A percentile compares a stretch with the other conserved stretches of the same genome.
Evolutionary conservation across 129 eudicot species (phyloP).

Genomic region (Lonicera japonica): DNA sequence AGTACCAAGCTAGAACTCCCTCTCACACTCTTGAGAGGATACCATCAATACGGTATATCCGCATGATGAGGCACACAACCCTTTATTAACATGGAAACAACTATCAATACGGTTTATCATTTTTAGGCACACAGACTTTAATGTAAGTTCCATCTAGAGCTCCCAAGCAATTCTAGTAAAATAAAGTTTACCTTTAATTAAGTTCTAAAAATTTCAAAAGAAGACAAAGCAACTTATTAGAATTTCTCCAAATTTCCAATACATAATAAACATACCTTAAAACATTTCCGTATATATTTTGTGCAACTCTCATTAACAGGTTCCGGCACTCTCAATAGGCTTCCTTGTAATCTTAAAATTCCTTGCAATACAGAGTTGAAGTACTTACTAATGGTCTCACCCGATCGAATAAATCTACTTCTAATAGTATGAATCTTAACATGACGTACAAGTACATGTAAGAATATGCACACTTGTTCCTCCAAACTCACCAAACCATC

Average conservation of each 20-base stretch:
- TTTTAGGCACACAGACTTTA: background rate
- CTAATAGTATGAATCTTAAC: too few species aligned
- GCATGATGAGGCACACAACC: too few species aligned
- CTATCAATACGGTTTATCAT: conserved; percentile 6
- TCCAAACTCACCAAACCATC: too few species aligned
- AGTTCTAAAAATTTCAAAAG: too few species aligned
- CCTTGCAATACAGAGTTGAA: conserved; percentile 9
- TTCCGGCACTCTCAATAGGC: background rate
- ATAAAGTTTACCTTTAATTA: background rate
- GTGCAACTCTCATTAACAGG: conserved; percentile 7
- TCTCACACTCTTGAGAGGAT: too few species aligned
- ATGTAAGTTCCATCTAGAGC: conserved; percentile 7
- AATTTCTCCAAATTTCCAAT: too few species aligned
- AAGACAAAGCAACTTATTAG: background rate
- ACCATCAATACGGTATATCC: too few species aligned
- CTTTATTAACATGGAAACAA: too few species aligned
- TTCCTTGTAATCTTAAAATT: background rate
- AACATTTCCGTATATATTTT: conserved; percentile 11
- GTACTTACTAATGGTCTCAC: conserved; percentile 13
- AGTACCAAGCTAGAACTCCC: too few species aligned
- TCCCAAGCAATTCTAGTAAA: conserved; percentile 1
- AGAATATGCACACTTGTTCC: too few species aligned
- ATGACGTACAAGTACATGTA: too few species aligned
- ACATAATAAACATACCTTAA: conserved; percentile 5
- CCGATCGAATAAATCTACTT: background rate